A percentile compares a stretch with the other conserved stretches of the same genome.
These are phyloP conservation scores for Botrytis pseudocinerea DNA, from an alignment of 2,329 filamentous ascomycete species.

Conservation along the genomic window DNA sequence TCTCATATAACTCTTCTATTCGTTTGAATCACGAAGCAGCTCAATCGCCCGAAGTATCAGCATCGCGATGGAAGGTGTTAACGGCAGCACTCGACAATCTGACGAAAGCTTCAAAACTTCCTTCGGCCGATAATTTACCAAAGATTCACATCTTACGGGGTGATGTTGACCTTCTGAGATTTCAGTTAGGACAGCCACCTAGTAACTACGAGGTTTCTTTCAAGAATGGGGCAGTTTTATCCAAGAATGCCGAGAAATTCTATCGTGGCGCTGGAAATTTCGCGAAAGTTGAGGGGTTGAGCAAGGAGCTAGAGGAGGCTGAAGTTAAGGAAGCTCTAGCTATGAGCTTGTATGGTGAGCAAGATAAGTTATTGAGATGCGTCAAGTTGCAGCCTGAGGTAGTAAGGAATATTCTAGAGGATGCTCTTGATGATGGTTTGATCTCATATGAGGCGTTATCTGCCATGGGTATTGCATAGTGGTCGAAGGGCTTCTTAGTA, in stretches of 20 bases:
- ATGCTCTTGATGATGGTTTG: conserved; percentile 32
- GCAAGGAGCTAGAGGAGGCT: conserved; percentile 47
- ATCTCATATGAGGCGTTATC: conserved; percentile 24
- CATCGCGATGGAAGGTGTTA: conserved; percentile 53
- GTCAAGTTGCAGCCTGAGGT: conserved; percentile 15
- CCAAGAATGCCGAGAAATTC: conserved; percentile 58
- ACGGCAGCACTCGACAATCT: conserved; percentile 52
- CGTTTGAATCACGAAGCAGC: conserved; percentile 39
- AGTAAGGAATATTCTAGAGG: conserved; percentile 25
- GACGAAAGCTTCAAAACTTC: conserved; percentile 52
- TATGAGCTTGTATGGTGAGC: conserved; percentile 47
- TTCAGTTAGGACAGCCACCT: conserved; percentile 50
- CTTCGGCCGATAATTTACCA: conserved; percentile 50
- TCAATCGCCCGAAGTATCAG: conserved; percentile 30
- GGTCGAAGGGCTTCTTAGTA: neutral
- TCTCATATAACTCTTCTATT: conserved; percentile 50
- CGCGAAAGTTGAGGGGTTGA: conserved; percentile 43
- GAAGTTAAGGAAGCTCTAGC: conserved; percentile 51
- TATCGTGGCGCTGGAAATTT: conserved; percentile 52
- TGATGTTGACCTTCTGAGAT: conserved; percentile 56
- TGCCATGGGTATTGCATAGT: conserved; percentile 25
- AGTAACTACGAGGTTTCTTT: conserved; percentile 46
- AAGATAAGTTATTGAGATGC: conserved; percentile 34
- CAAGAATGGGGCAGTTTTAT: conserved; percentile 48
- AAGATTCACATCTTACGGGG: conserved; percentile 56